A percentile compares a stretch with the other conserved stretches of the same genome.
These are phyloP conservation scores for Trypanosomatidae sp. DNA, from an alignment of 208 protist genomes.

Conservation along the genomic window DNA sequence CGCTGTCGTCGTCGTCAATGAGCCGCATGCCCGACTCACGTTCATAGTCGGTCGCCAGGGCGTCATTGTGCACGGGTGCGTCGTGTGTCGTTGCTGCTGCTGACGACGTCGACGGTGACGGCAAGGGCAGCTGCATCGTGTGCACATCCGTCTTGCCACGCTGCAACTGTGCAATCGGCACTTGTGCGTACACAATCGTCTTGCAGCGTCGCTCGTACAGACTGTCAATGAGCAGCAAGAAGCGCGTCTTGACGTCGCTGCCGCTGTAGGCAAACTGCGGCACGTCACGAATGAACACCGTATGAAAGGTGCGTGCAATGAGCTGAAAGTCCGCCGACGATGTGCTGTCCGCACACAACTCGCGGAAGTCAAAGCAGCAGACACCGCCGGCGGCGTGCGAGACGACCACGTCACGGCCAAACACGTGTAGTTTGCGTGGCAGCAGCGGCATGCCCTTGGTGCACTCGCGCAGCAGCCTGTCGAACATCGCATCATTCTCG, in stretches of 20 bases:
- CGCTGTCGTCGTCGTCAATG: conserved; percentile 44
- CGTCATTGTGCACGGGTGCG: not conserved
- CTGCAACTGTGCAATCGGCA: conserved; percentile 37
- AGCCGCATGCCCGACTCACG: conserved; percentile 52
- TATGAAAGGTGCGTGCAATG: conserved; percentile 81
- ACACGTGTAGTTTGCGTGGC: conserved; percentile 35
- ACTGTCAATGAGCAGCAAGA: conserved; percentile 82
- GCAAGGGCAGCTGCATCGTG: conserved; percentile 4
- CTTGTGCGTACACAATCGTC: conserved; percentile 54
- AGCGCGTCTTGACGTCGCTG: conserved; percentile 74
- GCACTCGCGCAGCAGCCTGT: conserved; percentile 65
- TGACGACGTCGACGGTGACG: not conserved
- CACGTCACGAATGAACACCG: conserved; percentile 77
- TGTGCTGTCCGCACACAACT: conserved; percentile 57
- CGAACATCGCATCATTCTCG: conserved; percentile 51
- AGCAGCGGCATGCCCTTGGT: conserved; percentile 68
- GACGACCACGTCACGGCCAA: conserved; percentile 68
- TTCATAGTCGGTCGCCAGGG: conserved; percentile 45
- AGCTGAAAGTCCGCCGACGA: conserved; percentile 78
- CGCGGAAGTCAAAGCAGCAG: conserved; percentile 70
- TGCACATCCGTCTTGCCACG: conserved; percentile 12
- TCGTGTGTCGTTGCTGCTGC: not conserved
- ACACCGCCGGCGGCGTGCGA: conserved; percentile 46
- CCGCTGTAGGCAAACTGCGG: conserved; percentile 61
- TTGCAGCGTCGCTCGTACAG: conserved; percentile 82